Evolutionary conservation across 331 rosid genomes (phyloP), one percentile per base, ranked within the genome.

Genomic region (Telfairia occidentalis): DNA sequence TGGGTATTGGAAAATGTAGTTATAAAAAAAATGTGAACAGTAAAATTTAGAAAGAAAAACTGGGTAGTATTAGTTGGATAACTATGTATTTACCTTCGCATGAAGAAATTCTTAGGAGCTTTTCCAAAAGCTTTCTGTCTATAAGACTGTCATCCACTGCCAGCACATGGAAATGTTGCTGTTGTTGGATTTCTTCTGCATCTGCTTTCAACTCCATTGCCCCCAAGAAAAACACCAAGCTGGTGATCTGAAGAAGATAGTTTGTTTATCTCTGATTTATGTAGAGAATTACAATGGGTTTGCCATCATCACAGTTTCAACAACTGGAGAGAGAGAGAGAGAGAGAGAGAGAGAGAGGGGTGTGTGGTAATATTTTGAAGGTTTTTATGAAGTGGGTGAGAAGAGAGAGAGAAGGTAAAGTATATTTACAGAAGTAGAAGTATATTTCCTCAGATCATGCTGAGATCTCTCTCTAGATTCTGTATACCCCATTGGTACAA

Each of bases 61-160:
- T 15, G 5, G 67, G 21, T 18, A 16, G 5, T 12, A 30, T 30
- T 28, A 30, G 10, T 4, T 29, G 21, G n/a, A 2, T 7, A 64
- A 37, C 26, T 64, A 29, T 59, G 13, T 37, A 12, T 30, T 57
- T 71, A 92, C 99, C 99, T 87, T 85, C 84, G 82, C 86, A 95
- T 30, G 97, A 89, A 78, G 96, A 92, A 73, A 75, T 85, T 76
- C 75, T 84, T 7, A 95, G 90, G 53, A 95, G 97, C 86, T 83
- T 95, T 87, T 92, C 92, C 81, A 95, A 57, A 74, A 95, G 86
- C 81, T 87, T 95, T 82, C 90, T 87, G 73, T 95, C 99, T 5
- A 78, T 81, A 30, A 86, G 79, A 71, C 91, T 92, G 30, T 95
- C 99, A 65, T 95, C 99, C 11, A 95, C 99, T 1, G 99, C 99